Base-by-base conservation (phyloP, 2,329 filamentous ascomycete genomes). In the Coleophoma crateriformis region DNA sequence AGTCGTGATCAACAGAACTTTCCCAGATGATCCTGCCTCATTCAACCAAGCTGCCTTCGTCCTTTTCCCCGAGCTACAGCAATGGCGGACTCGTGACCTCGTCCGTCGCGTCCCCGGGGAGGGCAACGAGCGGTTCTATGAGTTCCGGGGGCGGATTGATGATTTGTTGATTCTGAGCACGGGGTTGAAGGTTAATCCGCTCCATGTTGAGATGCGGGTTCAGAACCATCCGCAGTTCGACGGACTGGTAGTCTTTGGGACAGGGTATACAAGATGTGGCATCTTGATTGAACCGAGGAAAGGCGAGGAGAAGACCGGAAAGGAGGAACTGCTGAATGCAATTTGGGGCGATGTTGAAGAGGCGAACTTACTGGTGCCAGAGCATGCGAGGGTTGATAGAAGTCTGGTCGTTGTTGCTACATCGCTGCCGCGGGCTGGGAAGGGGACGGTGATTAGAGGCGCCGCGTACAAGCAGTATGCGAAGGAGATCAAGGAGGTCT, bases 71-170 rank as follows among this genome's bases (percentile, higher is more conserved):
- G 61, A 70, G 0, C 40, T 64, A 2, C 48, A 68, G 3, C 69
- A 75, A 53, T 75, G 66, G 55, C 62, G 67, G 7, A 74, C 70
- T 7, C 70, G 69, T 37, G 76, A 78, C 47, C 35, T 38, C 35
- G 4, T 14, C 35, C 14, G 15, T n/a, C 14, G 15, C 7, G 35
- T 38, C 35, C 17, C 35, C 17, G 35, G 14, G 5, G 35, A n/a
- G 35, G 15, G 14, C 7, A 17, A 38, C 35, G 35, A 38, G 14
- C 14, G 35, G 14, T 17, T 38, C 7, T 38, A 17, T 14, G 15
- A 38, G 14, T 54, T 78, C 19, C 10, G 58, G 11, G 48, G 47
- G 8, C 43, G 45, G 5, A 56, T 50, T 44, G 41, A 47, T 4
- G 58, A 55, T 12, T 41, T 49, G 3, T 8, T 38, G 15, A 38